Base-by-base conservation (phyloP, 2,329 filamentous ascomycete genomes). In the Colletotrichum graminicola region DNA sequence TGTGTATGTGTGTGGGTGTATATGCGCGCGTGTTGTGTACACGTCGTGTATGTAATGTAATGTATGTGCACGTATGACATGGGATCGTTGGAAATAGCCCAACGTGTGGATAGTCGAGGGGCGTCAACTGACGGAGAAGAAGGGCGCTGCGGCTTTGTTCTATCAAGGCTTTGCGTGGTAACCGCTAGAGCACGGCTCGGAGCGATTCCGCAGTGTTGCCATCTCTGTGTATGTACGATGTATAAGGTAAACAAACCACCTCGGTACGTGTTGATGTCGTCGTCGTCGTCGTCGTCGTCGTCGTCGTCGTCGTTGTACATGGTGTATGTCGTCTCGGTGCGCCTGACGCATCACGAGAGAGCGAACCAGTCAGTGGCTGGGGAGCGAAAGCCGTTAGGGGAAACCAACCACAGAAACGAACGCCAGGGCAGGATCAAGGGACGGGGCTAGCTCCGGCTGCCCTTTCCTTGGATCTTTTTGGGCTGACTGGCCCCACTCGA, bases 381-480 rank as follows among this genome's bases (percentile, higher is more conserved):
- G 4, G 14, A 5, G 5, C 12, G 4, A 5, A 11, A n/a, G 34
- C 2, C 7, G 34, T 34, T n/a, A 18, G 47, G 34, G 16, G 39
- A 6, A 43, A 21, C 43, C 43, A 45, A 45, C 43, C 43, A 45
- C 18, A 16, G 43, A 16, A 51, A 52, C 68, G 45, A 68, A 71
- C 68, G 65, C 60, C 41, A 26, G 32, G 26, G 36, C n/a, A 39
- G 21, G 21, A n/a, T 55, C 52, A 45, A 67, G 60, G 10, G 59
- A 64, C 69, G 69, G 69, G 69, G 62, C 66, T 72, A 47, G 66
- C 65, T 72, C 69, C 69, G 69, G 59, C 23, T 54, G 34, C 39
- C 39, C 5, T 45, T 45, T n/a, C 21, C 39, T 54, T 43, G 57
- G 49, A 45, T 41, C 26, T 23, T 32, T 29, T 32, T 23, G 18